A percentile compares a stretch with the other conserved stretches of the same genome.
phyloP scores from a whole-genome alignment of 176 grass and related monocot genomes.

The Oryza brachyantha region DNA sequence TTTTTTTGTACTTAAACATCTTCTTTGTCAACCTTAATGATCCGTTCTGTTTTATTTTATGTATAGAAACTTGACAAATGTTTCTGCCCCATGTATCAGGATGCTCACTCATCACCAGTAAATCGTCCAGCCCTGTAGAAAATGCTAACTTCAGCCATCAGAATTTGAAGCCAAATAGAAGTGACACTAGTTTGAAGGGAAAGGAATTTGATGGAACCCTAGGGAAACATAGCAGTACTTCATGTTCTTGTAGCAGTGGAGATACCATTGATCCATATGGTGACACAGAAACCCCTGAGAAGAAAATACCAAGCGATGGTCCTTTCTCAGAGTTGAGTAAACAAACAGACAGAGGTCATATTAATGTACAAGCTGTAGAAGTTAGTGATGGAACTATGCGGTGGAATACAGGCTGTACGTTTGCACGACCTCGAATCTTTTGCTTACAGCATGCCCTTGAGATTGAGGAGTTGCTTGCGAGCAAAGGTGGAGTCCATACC shows the following conservation, averaged over 20 bases:
- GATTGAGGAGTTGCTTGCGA: conserved; percentile 66
- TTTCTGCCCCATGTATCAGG: conserved; percentile 32
- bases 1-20: conserved; percentile 17
- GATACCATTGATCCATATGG: conserved; percentile 13
- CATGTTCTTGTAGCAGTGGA: conserved; percentile 26
- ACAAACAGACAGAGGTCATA: conserved; percentile 24
- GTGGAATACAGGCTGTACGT: conserved; percentile 59
- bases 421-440: conserved; percentile 79
- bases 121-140: conserved; percentile 11
- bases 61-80: conserved; percentile 18
- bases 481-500: conserved; percentile 69
- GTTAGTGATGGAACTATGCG: conserved; percentile 2
- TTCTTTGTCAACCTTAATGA: conserved; percentile 3
- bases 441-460: conserved; percentile 98
- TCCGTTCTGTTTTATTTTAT: conserved; percentile 6
- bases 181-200: conserved; percentile 13
- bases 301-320: not conserved
- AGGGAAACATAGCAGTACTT: conserved; percentile 3
- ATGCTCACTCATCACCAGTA: conserved; percentile 20
- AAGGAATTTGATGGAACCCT: conserved; percentile 22
- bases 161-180: conserved; percentile 17
- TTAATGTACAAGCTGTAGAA: conserved; percentile 22
- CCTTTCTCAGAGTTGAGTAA: conserved; percentile 26
- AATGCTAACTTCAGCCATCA: conserved; percentile 17
- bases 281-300: conserved; percentile 16